Base-by-base conservation (phyloP, 306 rosid genomes). In the Sindora glabra region DNA sequence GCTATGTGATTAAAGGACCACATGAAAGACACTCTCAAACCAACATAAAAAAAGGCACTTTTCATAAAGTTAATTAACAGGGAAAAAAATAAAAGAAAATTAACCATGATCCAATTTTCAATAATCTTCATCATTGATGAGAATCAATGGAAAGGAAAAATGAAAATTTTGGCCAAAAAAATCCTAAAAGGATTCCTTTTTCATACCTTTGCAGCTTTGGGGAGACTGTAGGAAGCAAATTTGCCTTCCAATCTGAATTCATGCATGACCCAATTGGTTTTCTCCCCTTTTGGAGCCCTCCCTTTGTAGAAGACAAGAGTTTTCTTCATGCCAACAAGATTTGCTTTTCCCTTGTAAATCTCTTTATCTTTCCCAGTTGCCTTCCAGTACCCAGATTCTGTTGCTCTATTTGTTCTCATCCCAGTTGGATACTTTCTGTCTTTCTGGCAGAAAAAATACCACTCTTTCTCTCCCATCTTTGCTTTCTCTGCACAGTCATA, bases 341-440 rank as follows among this genome's bases (percentile, higher is more conserved):
- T 78, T 0, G 67, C 64, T 65, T 77, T 83, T 4, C 83, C 83
- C 61, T 74, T 80, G 81, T 17, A 84, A 49, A 92, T 86, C 69
- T 89, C 96, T 15, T 68, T 80, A 11, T 92, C 99, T 65, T 92
- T 92, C 3, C 99, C 99, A 0, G 99, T 92, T 10, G 99, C 99
- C 56, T 92, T 92, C 99, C 99, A 92, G 54, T 92, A 92, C 0
- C 99, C 99, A 0, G 94, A 81, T 33, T 78, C 83, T 2, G 99
- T 92, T 2, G 99, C 99, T 54, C 99, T 64, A 45, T 92, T 92
- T 0, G 99, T 92, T 57, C 99, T 69, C 90, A 80, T 85, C 0
- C 99, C 99, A 0, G 99, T 92, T 15, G 99, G 99, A 59, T 92
- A 92, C 65, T 92, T 92, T 53, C 96, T 69, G 46, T 92, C 99